These are phyloP conservation scores for Calonectria pseudoturangicola DNA, from an alignment of 2,329 filamentous ascomycete genomes.

Conservation along the genomic window DNA sequence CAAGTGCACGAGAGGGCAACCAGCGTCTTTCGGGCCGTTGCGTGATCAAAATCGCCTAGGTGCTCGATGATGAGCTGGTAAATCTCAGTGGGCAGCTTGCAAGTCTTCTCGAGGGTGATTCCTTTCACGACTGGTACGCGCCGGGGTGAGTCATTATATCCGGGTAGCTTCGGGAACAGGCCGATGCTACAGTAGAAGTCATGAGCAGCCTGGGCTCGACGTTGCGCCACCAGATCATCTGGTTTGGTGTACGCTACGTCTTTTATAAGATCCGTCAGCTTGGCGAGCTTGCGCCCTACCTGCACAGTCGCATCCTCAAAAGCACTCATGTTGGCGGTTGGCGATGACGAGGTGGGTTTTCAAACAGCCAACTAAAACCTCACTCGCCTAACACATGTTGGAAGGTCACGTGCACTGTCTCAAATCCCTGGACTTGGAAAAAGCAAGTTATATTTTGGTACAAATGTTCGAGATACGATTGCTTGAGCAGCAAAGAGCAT, in stretches of 20 bases:
- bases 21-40: slow-evolving; percentile 22
- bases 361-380: slow-evolving; percentile 5
- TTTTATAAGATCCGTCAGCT: neutral
- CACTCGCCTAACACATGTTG: neutral
- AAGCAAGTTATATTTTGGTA: neutral
- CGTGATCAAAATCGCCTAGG: neutral
- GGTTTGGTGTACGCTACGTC: slow-evolving; percentile 9
- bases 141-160: neutral
- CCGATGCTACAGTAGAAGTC: neutral
- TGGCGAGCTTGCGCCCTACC: slow-evolving; percentile 10
- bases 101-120: too few species aligned
- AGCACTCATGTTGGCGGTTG: slow-evolving; percentile 6
- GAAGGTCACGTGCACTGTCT: neutral
- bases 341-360: slow-evolving; percentile 5
- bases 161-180: neutral
- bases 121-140: neutral
- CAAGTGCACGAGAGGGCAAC: slow-evolving; percentile 32
- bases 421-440: neutral
- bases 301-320: neutral
- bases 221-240: slow-evolving; percentile 26
- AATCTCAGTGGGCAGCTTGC: slow-evolving; percentile 31
- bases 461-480: neutral
- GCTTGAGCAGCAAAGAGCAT: neutral
- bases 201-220: slow-evolving; percentile 19
- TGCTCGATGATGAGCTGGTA: slow-evolving; percentile 28